These are phyloP conservation scores for Botrytis fabae DNA, from an alignment of 2,329 filamentous ascomycete genomes.

Conservation along the genomic window DNA sequence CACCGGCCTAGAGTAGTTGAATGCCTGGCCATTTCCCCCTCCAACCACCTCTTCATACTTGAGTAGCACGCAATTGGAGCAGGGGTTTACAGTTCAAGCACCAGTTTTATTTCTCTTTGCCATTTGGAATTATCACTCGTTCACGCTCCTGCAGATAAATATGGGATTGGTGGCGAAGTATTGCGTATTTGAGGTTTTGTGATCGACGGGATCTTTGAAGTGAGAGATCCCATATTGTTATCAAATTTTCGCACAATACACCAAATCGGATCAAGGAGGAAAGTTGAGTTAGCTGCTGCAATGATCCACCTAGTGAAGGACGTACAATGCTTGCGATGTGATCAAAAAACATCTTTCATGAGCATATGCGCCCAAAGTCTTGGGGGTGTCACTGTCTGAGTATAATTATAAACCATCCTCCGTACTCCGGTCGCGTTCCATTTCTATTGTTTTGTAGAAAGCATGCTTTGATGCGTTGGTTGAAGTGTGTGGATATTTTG, in stretches of 20 bases:
- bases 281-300: neutral
- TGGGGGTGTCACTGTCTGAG: neutral
- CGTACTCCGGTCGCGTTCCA: neutral
- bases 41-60: neutral
- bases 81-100: neutral
- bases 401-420: neutral
- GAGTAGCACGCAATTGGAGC: neutral
- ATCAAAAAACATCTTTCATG: neutral
- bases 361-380: neutral
- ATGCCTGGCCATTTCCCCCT: neutral
- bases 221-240: no score
- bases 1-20: neutral
- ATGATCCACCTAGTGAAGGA: neutral
- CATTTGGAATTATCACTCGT: neutral
- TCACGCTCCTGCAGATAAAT: neutral
- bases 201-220: neutral
- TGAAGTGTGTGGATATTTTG: neutral
- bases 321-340: constrained; percentile 6
- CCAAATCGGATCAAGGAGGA: neutral
- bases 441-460: neutral
- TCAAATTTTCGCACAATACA: neutral
- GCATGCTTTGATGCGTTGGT: neutral
- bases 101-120: neutral
- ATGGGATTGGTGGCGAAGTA: neutral
- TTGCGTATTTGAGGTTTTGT: neutral